Evolutionary conservation across 495 filamentous ascomycete genomes (phyloP).

Genomic region (Aspergillus coremiiformis): DNA sequence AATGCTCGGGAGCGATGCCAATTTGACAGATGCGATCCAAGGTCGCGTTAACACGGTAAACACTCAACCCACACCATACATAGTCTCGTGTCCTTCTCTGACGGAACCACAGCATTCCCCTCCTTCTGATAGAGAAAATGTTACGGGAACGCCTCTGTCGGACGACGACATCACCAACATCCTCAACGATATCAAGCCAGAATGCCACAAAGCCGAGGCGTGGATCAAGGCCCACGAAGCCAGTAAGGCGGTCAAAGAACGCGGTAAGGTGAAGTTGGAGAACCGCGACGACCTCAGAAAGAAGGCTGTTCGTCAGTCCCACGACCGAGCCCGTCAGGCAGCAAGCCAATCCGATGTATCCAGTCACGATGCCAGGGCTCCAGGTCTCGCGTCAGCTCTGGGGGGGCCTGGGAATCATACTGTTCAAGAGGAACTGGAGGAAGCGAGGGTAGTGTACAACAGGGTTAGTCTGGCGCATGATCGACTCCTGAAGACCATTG

Average conservation of each 20-base stretch:
- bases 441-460: not conserved
- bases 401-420: not conserved
- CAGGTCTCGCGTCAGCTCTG: not conserved
- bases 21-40: not conserved
- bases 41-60: not conserved
- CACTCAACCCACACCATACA: not conserved
- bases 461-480: constrained; percentile 6
- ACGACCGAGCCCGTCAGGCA: constrained; percentile 1
- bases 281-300: constrained; percentile 6
- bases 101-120: not conserved
- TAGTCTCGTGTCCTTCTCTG: not conserved
- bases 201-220: constrained; percentile 26
- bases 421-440: not conserved
- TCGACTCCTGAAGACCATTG: constrained; percentile 4
- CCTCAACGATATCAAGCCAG: constrained; percentile 56
- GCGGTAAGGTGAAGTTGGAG: not conserved
- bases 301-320: constrained; percentile 1
- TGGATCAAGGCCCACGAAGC: constrained; percentile 15
- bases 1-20: not conserved
- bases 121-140: not conserved
- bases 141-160: constrained; percentile 14
- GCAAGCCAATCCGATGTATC: not conserved
- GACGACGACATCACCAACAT: constrained; percentile 54
- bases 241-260: constrained; percentile 9
- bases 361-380: constrained; percentile 1